These are phyloP conservation scores for Fusarium globosum DNA, from an alignment of 2,329 filamentous ascomycete species.

Conservation along the genomic window DNA sequence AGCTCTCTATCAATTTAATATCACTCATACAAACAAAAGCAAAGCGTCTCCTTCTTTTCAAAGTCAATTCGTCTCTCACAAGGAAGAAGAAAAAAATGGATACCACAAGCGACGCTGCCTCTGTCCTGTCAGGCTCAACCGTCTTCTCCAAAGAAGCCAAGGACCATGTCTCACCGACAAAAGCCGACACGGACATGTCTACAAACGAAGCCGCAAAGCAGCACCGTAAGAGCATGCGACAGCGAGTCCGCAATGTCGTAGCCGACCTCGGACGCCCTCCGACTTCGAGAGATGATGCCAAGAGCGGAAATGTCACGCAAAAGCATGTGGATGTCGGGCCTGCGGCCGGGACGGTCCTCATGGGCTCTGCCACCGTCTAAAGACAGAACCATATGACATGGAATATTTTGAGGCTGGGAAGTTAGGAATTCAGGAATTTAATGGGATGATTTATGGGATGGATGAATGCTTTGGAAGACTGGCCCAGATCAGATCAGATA, in stretches of 20 bases:
- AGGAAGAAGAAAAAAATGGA: slow-evolving; percentile 23
- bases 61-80: neutral
- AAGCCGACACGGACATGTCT: slow-evolving; percentile 2
- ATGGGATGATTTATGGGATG: neutral
- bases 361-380: slow-evolving; percentile 35
- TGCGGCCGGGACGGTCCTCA: slow-evolving; percentile 40
- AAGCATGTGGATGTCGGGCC: slow-evolving; percentile 46
- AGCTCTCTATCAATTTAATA: neutral
- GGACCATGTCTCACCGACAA: slow-evolving; percentile 12
- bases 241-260: slow-evolving; percentile 50
- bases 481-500: neutral
- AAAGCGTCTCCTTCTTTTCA: neutral
- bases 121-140: slow-evolving; percentile 47
- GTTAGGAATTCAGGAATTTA: neutral
- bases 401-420: neutral
- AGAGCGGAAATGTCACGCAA: slow-evolving; percentile 46
- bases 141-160: slow-evolving; percentile 45
- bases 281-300: slow-evolving; percentile 48
- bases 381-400: neutral
- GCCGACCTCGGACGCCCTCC: slow-evolving; percentile 50
- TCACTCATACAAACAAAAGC: neutral
- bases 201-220: slow-evolving; percentile 6
- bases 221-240: slow-evolving; percentile 45
- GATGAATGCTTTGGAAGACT: neutral
- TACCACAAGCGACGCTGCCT: slow-evolving; percentile 46